Base-by-base conservation (phyloP, 169 alveolate species). In the Plasmodium malariae region DNA sequence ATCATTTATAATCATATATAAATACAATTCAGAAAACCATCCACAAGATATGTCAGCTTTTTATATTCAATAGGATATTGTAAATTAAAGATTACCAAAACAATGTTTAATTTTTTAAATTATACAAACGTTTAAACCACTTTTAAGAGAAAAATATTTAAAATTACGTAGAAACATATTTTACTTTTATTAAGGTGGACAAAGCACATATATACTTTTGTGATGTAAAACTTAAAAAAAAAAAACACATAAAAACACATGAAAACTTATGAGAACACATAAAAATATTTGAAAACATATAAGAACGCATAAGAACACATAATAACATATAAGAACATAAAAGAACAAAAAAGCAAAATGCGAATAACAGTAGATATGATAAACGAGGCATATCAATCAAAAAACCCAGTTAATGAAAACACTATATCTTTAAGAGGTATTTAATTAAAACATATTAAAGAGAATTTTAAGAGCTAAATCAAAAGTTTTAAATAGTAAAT, bases 291-390 rank as follows among this genome's bases (percentile, higher is more conserved):
- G n/a, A n/a, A n/a, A n/a, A n/a, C n/a, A n/a, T n/a, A n/a, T n/a
- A n/a, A n/a, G n/a, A n/a, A n/a, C n/a, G n/a, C n/a, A n/a, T n/a
- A n/a, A n/a, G n/a, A n/a, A n/a, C n/a, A n/a, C n/a, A n/a, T n/a
- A n/a, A n/a, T n/a, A n/a, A n/a, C n/a, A n/a, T n/a, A n/a, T n/a
- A n/a, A n/a, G n/a, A n/a, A 57, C n/a, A 57, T 21, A 24, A 14
- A 5, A 28, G 68, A 71, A 28, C 30, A 5, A 40, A n/a, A 48
- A 21, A 36, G 28, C 73, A 93, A 55, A 57, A 89, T 93, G 95
- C 60, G 94, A 70, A 76, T 93, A 48, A 93, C 95, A 5, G 60
- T 89, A 12, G 94, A 93, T 30, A 71, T 93, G 65, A 93, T 93
- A 48, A 89, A 74, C 40, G 93, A 93, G 37, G 78, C 95, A 24